Base-by-base conservation (phyloP, 345 rosid genomes). In the Salix exigua region DNA sequence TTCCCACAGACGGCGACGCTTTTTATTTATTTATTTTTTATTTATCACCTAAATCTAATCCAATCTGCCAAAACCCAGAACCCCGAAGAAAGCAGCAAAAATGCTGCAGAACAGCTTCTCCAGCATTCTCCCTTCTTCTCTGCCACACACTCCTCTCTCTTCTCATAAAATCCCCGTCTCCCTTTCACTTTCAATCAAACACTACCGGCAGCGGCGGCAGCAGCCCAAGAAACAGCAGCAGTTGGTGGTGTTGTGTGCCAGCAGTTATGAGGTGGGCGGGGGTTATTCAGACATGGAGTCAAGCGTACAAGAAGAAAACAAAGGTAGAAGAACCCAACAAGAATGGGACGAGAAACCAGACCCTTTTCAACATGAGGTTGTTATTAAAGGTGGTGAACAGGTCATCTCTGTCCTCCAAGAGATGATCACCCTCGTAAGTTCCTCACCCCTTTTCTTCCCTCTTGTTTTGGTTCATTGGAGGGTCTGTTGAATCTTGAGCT, bases 331-430 rank as follows among this genome's bases (percentile, higher is more conserved):
- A 53, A 74, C 81, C 58, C 31, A 67, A 0, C 83, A 77, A 66
- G 42, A 77, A 62, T 80, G 78, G 64, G 69, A 81, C 44, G 87
- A 82, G 28, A 86, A 91, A 75, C 37, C 84, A 58, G 89, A 88
- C 80, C 53, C 80, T 50, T 60, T 92, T 66, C 89, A 88, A 75
- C 86, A 88, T 62, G 96, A 95, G 74, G 91, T 90, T 73, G 42
- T 93, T n/a, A 92, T 91, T 68, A 90, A 89, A 86, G 98, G 98
- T 55, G 99, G 98, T 44, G 97, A 91, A 74, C 98, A 95, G 84
- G 99, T 95, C 72, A 88, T 91, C 50, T 95, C 97, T 58, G 97
- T 93, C 74, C 91, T 90, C 35, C 84, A 91, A 82, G 97, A 94
- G 81, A 94, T 94, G 89, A 94, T 94, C 55, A 83, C 89, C 64